These are phyloP conservation scores for Solanum tacnaense DNA, from an alignment of 257 asterid genomes.

Conservation along the genomic window DNA sequence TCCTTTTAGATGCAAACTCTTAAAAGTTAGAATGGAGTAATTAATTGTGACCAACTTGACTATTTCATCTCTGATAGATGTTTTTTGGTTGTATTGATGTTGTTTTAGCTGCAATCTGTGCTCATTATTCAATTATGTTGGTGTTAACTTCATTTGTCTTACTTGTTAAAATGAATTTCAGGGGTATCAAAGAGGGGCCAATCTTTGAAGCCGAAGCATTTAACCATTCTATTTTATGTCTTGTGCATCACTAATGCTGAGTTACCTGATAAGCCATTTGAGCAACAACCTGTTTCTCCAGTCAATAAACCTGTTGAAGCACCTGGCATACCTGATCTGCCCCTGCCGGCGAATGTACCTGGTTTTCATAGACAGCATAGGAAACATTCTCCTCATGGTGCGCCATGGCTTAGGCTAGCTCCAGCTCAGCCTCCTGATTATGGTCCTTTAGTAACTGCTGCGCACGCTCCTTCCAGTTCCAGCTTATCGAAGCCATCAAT, in stretches of 20 bases:
- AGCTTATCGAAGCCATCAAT: slow-evolving; percentile 36
- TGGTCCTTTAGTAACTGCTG: slow-evolving; percentile 46
- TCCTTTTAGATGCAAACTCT: not conserved
- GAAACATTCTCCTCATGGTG: slow-evolving; percentile 24
- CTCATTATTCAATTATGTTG: not conserved
- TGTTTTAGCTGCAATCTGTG: not conserved
- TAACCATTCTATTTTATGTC: slow-evolving; percentile 38
- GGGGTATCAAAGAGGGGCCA: slow-evolving; percentile 29
- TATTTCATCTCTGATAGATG: not conserved
- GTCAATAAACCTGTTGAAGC: slow-evolving; percentile 16
- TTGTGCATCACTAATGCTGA: slow-evolving; percentile 28
- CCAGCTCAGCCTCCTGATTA: slow-evolving; percentile 39
- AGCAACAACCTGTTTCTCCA: slow-evolving; percentile 23
- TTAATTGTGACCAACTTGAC: not conserved
- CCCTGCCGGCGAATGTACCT: slow-evolving; percentile 26
- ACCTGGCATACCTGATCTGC: slow-evolving; percentile 27
- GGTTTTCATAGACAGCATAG: slow-evolving; percentile 18
- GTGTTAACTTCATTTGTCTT: not conserved
- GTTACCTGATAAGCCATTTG: slow-evolving; percentile 20
- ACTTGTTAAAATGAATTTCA: slow-evolving; percentile 20
- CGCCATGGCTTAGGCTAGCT: slow-evolving; percentile 24
- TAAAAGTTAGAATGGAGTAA: not conserved
- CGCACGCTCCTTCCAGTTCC: slow-evolving; percentile 47
- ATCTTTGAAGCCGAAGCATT: slow-evolving; percentile 28
- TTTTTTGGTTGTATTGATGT: not conserved